These are phyloP conservation scores for Jackrogersella multiformis DNA, from an alignment of 495 filamentous ascomycete genomes.

Conservation along the genomic window DNA sequence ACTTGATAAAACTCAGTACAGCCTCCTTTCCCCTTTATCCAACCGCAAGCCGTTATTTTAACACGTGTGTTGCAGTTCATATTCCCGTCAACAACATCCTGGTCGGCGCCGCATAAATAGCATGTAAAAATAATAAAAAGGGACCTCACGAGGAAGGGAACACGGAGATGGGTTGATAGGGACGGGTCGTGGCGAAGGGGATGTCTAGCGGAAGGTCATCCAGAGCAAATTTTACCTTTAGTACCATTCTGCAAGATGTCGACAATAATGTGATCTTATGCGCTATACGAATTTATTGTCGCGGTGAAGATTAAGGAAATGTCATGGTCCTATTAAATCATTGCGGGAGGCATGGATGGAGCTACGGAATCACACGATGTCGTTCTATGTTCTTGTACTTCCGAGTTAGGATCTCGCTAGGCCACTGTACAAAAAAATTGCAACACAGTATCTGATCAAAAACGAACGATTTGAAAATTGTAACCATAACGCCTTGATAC, in stretches of 20 bases:
- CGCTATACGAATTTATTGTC: constrained; percentile 15
- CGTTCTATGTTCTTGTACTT: constrained; percentile 16
- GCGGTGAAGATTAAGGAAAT: constrained; percentile 1
- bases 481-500: constrained; percentile 21
- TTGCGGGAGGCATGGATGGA: constrained; percentile 3
- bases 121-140: constrained; percentile 12
- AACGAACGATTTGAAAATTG: constrained; percentile 14
- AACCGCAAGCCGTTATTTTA: constrained; percentile 53
- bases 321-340: constrained; percentile 6
- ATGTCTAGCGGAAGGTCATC: not conserved
- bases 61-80: constrained; percentile 32
- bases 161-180: not conserved
- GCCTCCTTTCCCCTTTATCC: constrained; percentile 43
- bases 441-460: constrained; percentile 23
- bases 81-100: constrained; percentile 58
- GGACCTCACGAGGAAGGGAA: constrained; percentile 4
- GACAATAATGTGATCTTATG: constrained; percentile 11
- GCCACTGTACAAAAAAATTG: constrained; percentile 43
- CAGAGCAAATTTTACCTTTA: constrained; percentile 4
- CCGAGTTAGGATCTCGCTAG: constrained; percentile 23
- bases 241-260: constrained; percentile 16
- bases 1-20: constrained; percentile 92
- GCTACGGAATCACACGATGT: constrained; percentile 5
- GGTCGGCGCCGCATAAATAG: constrained; percentile 58
- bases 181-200: not conserved